Percentiles rank a stretch among this genome's conserved stretches.
Conservation (phyloP, 345 rosid species). For the Arabidopsis arenosa region DNA sequence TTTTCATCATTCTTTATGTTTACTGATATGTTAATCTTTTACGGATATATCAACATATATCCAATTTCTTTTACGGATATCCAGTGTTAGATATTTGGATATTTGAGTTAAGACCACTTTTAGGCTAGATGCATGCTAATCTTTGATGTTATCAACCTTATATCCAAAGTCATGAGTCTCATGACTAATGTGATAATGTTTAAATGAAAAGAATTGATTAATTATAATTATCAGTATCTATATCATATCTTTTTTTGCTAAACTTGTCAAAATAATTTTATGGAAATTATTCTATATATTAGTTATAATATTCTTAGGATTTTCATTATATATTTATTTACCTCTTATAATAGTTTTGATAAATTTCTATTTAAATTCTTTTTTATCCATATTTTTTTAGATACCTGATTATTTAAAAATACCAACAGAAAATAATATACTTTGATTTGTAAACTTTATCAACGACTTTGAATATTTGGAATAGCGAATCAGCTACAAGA, state of each 20-base stretch:
- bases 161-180: constrained; percentile 6
- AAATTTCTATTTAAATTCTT: neutral
- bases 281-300: neutral
- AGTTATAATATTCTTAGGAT: neutral
- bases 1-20: too few relatives aligned
- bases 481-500: neutral
- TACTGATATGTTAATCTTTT: too few relatives aligned
- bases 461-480: neutral
- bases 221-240: neutral
- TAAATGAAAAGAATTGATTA: neutral
- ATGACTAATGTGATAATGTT: neutral
- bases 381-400: neutral
- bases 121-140: too few relatives aligned
- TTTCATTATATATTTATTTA: neutral
- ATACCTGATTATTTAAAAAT: neutral
- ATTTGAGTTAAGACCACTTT: too few relatives aligned
- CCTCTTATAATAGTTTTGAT: neutral
- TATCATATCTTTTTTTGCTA: too few relatives aligned
- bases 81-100: too few relatives aligned
- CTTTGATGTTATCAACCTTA: neutral
- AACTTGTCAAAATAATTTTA: too few relatives aligned
- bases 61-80: too few relatives aligned
- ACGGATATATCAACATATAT: too few relatives aligned
- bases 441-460: neutral
- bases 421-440: neutral